Percentiles rank a stretch among this genome's conserved stretches.
Conservation (phyloP, 768 basidiomycete genomes). For the Galerina sulciceps region DNA sequence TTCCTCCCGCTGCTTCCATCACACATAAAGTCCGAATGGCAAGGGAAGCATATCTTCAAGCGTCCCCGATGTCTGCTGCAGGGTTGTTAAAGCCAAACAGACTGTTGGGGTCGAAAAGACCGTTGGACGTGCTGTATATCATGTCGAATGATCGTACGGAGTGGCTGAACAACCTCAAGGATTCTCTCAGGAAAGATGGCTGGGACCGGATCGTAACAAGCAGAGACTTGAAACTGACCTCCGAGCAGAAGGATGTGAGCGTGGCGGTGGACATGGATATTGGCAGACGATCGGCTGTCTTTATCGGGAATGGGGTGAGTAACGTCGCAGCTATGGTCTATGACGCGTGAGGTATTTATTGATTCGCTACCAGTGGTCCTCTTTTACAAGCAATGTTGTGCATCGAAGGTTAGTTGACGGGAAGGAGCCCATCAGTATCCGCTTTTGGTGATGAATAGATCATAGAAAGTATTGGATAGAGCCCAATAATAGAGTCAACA, state of each 20-base stretch:
- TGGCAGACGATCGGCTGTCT: constrained; percentile 52
- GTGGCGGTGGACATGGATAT: constrained; percentile 63
- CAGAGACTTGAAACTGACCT: constrained; percentile 45
- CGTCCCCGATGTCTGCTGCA: constrained; percentile 24
- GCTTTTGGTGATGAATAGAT: constrained; percentile 36
- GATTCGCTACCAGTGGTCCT: constrained; percentile 44
- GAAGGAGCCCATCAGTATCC: constrained; percentile 46
- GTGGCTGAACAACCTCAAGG: constrained; percentile 51
- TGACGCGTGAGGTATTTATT: not conserved
- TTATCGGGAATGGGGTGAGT: constrained; percentile 62
- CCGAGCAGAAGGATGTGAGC: constrained; percentile 49
- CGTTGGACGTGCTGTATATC: constrained; percentile 49
- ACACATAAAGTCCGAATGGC: constrained; percentile 42
- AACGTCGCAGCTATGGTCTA: not conserved
- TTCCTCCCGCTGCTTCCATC: constrained; percentile 46
- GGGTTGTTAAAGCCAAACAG: constrained; percentile 30
- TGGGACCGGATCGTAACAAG: constrained; percentile 51
- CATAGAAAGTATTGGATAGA: no score
- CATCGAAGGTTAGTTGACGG: constrained; percentile 49
- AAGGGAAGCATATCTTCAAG: constrained; percentile 42
- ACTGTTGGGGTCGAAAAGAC: constrained; percentile 26
- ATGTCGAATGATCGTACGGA: constrained; percentile 55
- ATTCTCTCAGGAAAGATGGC: constrained; percentile 37
- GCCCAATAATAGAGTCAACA: no score
- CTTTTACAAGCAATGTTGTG: constrained; percentile 53